Evolutionary conservation across 2,329 filamentous ascomycete species (phyloP).

Genomic region (Pestalotiopsis fici): DNA sequence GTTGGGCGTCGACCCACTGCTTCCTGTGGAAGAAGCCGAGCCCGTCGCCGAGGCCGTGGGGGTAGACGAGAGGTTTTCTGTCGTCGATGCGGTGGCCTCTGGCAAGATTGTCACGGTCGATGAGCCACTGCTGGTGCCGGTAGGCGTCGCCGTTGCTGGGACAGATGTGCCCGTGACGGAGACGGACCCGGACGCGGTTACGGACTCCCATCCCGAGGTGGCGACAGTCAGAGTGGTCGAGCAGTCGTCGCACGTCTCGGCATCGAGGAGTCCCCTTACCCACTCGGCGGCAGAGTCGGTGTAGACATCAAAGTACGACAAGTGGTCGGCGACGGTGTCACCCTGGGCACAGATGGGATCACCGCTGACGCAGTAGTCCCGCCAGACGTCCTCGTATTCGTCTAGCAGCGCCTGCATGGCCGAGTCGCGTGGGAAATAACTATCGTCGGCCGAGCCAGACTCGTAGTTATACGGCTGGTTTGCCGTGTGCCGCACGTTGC

Average conservation of each 20-base stretch:
- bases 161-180: not conserved
- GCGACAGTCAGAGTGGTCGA: not conserved
- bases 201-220: not conserved
- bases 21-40: not conserved
- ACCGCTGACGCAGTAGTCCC: slow-evolving; percentile 3
- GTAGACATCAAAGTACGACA: slow-evolving; percentile 4
- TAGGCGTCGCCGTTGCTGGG: not conserved
- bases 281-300: not conserved
- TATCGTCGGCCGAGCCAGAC: slow-evolving; percentile 22
- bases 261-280: not conserved
- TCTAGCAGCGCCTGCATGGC: not conserved
- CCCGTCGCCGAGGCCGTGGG: not conserved
- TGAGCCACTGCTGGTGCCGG: not conserved
- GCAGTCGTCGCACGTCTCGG: not conserved
- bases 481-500: slow-evolving; percentile 34
- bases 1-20: not conserved
- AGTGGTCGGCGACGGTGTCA: not conserved
- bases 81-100: not conserved
- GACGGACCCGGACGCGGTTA: not conserved
- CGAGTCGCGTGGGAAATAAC: slow-evolving; percentile 8
- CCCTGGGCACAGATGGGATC: slow-evolving; percentile 5
- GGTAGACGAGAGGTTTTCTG: not conserved
- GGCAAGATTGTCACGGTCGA: not conserved
- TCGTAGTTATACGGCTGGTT: slow-evolving; percentile 34
- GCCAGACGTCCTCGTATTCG: not conserved